Conservation (phyloP, 1,284 basidiomycete species). For the Malassezia equina region DNA sequence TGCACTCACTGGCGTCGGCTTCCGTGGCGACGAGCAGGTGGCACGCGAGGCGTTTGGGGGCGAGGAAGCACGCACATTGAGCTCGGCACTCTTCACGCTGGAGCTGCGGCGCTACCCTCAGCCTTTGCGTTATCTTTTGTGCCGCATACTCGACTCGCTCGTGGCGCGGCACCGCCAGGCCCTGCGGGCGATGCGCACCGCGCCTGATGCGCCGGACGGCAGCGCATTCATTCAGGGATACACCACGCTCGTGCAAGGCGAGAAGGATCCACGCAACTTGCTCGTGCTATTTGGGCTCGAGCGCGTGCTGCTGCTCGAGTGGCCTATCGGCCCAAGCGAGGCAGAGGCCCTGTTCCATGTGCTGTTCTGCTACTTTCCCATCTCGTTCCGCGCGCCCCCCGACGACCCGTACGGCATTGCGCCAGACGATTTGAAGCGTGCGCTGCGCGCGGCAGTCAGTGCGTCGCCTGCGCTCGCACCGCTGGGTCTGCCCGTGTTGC, state of each 20-base stretch:
- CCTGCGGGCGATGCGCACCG: conserved; percentile 4
- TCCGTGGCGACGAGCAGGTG: not conserved
- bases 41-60: conserved; percentile 57
- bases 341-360: conserved; percentile 80
- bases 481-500: conserved; percentile 72
- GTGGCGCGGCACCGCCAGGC: conserved; percentile 59
- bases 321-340: conserved; percentile 60
- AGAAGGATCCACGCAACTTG: conserved; percentile 94
- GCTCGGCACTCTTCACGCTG: conserved; percentile 63
- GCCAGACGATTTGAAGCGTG: conserved; percentile 68
- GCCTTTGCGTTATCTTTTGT: conserved; percentile 69
- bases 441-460: conserved; percentile 63
- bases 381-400: conserved; percentile 86
- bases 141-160: conserved; percentile 69
- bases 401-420: conserved; percentile 90
- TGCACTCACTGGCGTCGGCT: conserved; percentile 51
- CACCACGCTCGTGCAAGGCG: conserved; percentile 70
- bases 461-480: conserved; percentile 74
- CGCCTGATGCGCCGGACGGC: conserved; percentile 48
- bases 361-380: conserved; percentile 97
- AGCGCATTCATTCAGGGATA: conserved; percentile 66
- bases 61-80: conserved; percentile 61
- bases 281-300: conserved; percentile 79
- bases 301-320: conserved; percentile 73
- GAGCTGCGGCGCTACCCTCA: conserved; percentile 73